Evolutionary conservation across 495 filamentous ascomycete genomes (phyloP), one percentile per base, ranked within the genome.

Genomic region (Daldinia concentrica): DNA sequence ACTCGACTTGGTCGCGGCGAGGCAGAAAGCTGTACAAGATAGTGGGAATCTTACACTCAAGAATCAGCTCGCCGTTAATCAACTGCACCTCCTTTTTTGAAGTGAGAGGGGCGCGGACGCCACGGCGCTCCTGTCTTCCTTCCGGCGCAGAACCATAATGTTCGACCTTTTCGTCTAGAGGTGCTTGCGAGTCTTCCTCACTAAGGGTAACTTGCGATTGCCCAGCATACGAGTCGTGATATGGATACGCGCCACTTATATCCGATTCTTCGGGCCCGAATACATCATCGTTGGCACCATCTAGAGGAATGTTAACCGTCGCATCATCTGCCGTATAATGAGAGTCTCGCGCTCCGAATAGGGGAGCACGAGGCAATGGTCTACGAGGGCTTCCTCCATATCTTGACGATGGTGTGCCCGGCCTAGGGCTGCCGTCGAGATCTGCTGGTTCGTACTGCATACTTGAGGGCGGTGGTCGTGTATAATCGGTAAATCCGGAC

Each of bases 31-130:
- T 94, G 84, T 98, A 94, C 8, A 98, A 84, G 73, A 98, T 99
- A 0, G 96, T 98, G 1, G 96, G 96, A 56, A 99, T 98, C 78
- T 98, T 98, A 85, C 96, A 98, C 83, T 99, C 96, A 17, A 99
- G 84, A 61, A 99, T 95, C 37, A 99, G 88, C 80, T 98, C 94
- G 75, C 96, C 96, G 77, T 98, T 98, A 85, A 98, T 94, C 3
- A 99, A 87, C 66, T 91, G 88, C 26, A 99, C 96, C 81, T 98
- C 94, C 68, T 95, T 97, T 83, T 92, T 95, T 24, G 91, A 86
- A 89, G 96, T 95, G 73, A 95, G 92, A 2, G 93, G 93, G 39
- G 91, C 85, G 61, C 95, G 88, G 48, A 96, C 93, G 30, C 93
- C 90, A 64, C 91, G 86, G 12, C 95, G 91, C 74, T 91, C 88